phyloP scores from a whole-genome alignment of 2,329 filamentous ascomycete species.

The Pseudofabraea citricarpa region DNA sequence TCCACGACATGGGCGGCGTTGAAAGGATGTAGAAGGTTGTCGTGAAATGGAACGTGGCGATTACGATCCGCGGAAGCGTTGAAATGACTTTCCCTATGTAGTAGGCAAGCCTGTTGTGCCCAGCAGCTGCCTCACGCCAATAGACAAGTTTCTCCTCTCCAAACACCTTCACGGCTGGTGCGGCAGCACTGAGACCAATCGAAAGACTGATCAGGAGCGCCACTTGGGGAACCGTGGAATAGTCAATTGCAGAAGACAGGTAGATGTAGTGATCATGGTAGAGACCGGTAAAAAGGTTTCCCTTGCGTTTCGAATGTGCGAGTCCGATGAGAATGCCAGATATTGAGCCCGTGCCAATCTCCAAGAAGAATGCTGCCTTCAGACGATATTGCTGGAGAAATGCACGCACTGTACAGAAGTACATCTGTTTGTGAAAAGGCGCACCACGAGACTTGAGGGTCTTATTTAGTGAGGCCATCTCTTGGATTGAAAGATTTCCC shows the following conservation, averaged over 20 bases:
- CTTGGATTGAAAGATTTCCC: conserved; percentile 30
- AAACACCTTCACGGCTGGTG: conserved; percentile 52
- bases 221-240: conserved; percentile 45
- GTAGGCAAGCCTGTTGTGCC: conserved; percentile 51
- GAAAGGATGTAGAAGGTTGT: conserved; percentile 43
- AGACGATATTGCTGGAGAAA: conserved; percentile 53
- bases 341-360: conserved; percentile 46
- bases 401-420: conserved; percentile 47
- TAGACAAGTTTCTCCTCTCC: conserved; percentile 51
- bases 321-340: conserved; percentile 51
- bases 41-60: conserved; percentile 51
- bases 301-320: conserved; percentile 42
- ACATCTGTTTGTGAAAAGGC: conserved; percentile 41
- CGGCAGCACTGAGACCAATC: conserved; percentile 48
- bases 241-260: conserved; percentile 46
- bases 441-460: conserved; percentile 47
- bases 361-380: conserved; percentile 45
- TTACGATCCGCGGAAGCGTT: conserved; percentile 44
- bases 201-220: conserved; percentile 48
- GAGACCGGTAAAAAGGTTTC: conserved; percentile 48
- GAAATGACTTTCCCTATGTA: conserved; percentile 51
- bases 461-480: conserved; percentile 35
- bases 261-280: conserved; percentile 45
- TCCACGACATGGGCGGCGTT: conserved; percentile 45
- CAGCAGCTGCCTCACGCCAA: conserved; percentile 49